Conservation (phyloP, 2,329 filamentous ascomycete genomes). For the Alternaria gansuensis region DNA sequence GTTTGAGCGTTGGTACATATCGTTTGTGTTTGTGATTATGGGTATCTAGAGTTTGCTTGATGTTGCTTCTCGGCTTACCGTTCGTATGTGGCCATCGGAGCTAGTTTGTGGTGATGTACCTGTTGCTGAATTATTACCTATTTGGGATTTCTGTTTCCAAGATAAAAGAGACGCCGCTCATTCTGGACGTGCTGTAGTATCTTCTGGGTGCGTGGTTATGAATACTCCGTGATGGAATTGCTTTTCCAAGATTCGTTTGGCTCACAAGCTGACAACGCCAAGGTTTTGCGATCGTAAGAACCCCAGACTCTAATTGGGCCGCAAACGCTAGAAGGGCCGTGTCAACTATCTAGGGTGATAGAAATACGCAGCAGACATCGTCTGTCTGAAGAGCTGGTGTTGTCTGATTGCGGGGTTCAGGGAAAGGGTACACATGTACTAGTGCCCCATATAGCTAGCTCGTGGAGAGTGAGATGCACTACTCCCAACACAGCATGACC, state of each 20-base stretch:
- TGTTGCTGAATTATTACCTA: no score
- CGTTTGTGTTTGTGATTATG: no score
- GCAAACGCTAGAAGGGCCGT: background rate
- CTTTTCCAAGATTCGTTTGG: background rate
- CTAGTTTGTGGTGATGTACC: no score
- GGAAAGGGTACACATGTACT: background rate
- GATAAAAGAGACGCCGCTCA: no score
- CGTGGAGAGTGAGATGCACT: background rate
- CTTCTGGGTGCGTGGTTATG: background rate
- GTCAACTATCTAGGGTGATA: background rate
- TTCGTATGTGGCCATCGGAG: no score
- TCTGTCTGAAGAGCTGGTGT: background rate
- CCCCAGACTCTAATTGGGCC: background rate
- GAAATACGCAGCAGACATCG: background rate
- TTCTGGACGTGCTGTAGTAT: background rate
- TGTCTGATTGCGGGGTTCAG: slow-evolving; percentile 7
- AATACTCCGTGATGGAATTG: background rate
- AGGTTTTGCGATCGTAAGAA: background rate
- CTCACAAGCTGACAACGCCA: background rate
- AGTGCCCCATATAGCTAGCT: slow-evolving; percentile 4
- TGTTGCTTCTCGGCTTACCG: no score
- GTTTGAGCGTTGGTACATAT: no score
- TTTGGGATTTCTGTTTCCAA: no score
- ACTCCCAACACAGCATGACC: slow-evolving; percentile 10
- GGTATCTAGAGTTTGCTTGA: no score